These are phyloP conservation scores for Kwoniella dendrophila DNA, from an alignment of 768 basidiomycete species.

Conservation along the genomic window DNA sequence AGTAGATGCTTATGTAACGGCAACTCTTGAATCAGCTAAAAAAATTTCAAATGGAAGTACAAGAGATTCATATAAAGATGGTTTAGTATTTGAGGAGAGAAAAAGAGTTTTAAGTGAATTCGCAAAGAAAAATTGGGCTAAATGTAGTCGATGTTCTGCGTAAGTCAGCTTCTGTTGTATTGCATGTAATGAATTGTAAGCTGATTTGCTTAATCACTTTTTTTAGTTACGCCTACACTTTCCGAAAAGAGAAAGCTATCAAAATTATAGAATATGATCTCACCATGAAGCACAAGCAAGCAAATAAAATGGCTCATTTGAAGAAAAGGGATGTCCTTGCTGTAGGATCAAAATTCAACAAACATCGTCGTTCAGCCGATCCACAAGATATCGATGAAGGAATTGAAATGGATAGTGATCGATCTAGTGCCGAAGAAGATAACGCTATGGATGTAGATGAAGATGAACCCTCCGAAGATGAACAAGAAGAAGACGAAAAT, in stretches of 20 bases:
- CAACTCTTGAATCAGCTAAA: slow-evolving; percentile 34
- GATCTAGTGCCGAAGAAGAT: slow-evolving; percentile 40
- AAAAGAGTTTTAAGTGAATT: slow-evolving; percentile 82
- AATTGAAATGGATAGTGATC: slow-evolving; percentile 57
- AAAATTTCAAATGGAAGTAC: slow-evolving; percentile 58
- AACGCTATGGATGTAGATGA: slow-evolving; percentile 53
- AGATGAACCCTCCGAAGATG: slow-evolving; percentile 54
- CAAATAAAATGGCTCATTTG: slow-evolving; percentile 62
- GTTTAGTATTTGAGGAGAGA: slow-evolving; percentile 79
- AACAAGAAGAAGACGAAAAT: slow-evolving; percentile 62
- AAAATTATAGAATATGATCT: slow-evolving; percentile 95
- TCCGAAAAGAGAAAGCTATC: slow-evolving; percentile 88
- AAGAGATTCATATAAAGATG: slow-evolving; percentile 88
- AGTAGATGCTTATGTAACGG: slow-evolving; percentile 46
- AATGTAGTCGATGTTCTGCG: slow-evolving; percentile 79
- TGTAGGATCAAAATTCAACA: slow-evolving; percentile 18
- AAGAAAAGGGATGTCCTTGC: slow-evolving; percentile 76
- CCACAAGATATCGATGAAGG: slow-evolving; percentile 53
- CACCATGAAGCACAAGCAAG: slow-evolving; percentile 71
- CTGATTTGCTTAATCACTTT: slow-evolving; percentile 2
- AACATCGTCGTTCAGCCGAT: slow-evolving; percentile 19
- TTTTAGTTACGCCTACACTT: slow-evolving; percentile 73
- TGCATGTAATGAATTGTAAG: not conserved
- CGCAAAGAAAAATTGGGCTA: slow-evolving; percentile 67
- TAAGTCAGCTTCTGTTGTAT: slow-evolving; percentile 58